Base-by-base conservation (phyloP, 257 asterid genomes). In the Eustoma russellianum region DNA sequence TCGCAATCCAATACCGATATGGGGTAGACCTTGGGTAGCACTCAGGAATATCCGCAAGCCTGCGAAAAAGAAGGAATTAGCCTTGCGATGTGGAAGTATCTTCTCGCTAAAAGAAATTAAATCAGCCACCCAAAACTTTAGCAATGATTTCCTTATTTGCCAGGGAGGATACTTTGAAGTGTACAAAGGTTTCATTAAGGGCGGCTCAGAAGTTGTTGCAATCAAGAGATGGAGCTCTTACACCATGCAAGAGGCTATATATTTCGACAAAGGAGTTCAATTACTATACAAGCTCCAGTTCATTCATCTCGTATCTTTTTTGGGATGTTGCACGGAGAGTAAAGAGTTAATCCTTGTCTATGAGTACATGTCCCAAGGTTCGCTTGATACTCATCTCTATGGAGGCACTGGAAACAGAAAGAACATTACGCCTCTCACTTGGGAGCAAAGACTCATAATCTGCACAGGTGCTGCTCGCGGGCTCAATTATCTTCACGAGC, bases 111-210 rank as follows among this genome's bases (percentile, higher is more conserved):
- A 2, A 16, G 17, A 60, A 50, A 47, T 9, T 54, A 15, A 40
- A 57, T 50, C 44, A n/a, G 53, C 62, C 44, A 11, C 45, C 35
- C 9, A 53, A 15, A 43, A 14, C 57, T 9, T 33, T 38, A 38
- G 43, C 43, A 24, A 24, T 24, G 30, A 24, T 24, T 24, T 24
- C 30, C 30, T 15, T 52, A 55, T 48, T 50, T 54, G 69, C 0
- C 28, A 9, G 52, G 66, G 73, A 1, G 66, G 63, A 14, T 58
- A 57, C 12, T 65, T 61, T 5, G 52, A 24, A 1, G 70, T 58
- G 8, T 65, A 65, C 48, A 65, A 58, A 47, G 70, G 70, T 18
- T 52, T 33, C 50, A 28, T 65, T 11, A 8, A 15, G 12, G 45
- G 53, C 12, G 30, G 52, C 14, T 28, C 41, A 3, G 62, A 28